Conservation (phyloP, 768 basidiomycete genomes). For the Suillus spraguei region DNA sequence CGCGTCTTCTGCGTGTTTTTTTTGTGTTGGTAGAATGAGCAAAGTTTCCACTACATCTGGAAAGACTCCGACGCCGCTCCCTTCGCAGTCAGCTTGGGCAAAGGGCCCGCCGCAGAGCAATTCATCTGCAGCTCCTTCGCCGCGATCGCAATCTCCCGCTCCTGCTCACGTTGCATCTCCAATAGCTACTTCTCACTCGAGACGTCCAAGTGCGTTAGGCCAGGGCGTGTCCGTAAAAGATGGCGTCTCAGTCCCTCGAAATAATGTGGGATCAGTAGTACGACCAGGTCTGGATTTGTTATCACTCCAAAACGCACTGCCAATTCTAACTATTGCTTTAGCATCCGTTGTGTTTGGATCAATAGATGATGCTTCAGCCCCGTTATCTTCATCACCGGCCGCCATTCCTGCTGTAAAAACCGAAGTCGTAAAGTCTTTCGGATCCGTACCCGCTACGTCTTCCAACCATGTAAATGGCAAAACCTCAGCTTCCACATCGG, state of each 20-base stretch:
- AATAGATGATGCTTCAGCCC: slow-evolving; percentile 77
- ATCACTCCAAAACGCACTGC: background rate
- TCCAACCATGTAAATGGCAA: slow-evolving; percentile 64
- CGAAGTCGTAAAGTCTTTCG: slow-evolving; percentile 81
- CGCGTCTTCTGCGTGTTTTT: slow-evolving; percentile 5
- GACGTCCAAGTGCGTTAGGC: slow-evolving; percentile 76
- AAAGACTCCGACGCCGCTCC: slow-evolving; percentile 74
- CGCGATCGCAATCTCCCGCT: slow-evolving; percentile 81
- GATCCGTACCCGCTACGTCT: slow-evolving; percentile 65
- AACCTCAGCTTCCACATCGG: slow-evolving; percentile 46
- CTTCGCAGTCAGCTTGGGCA: slow-evolving; percentile 88
- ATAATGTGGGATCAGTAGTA: slow-evolving; percentile 59
- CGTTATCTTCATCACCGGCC: slow-evolving; percentile 84
- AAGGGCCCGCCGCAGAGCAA: slow-evolving; percentile 74
- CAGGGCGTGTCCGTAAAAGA: slow-evolving; percentile 77
- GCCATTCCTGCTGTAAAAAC: slow-evolving; percentile 63
- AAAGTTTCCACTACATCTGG: slow-evolving; percentile 78
- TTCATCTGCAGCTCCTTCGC: slow-evolving; percentile 54
- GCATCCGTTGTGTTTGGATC: slow-evolving; percentile 87
- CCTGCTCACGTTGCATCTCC: slow-evolving; percentile 50
- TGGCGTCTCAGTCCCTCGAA: slow-evolving; percentile 73
- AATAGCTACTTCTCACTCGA: slow-evolving; percentile 62
- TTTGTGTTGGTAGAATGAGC: slow-evolving; percentile 74
- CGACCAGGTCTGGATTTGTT: slow-evolving; percentile 61
- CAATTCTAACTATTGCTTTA: slow-evolving; percentile 29